Base-by-base conservation (phyloP, 768 basidiomycete genomes). In the Lactarius tabidus region DNA sequence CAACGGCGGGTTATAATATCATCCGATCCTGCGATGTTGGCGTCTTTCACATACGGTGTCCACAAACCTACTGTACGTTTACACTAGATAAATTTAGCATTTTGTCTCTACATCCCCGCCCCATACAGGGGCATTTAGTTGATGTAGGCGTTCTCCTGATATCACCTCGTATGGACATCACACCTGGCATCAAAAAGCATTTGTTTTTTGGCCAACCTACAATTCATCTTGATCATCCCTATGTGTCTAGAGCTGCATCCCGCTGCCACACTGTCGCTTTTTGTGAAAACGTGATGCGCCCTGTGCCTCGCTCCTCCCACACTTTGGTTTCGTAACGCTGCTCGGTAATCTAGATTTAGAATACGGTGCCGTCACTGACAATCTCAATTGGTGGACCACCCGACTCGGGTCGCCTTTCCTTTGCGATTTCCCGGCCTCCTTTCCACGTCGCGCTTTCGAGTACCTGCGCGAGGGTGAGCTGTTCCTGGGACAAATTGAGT, bases 371-470 rank as follows among this genome's bases (percentile, higher is more conserved):
- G 66, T 93, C 91, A 65, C 90, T 92, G 65, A 86, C 82, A 63
- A 93, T 92, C 65, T 91, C 91, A 70, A 94, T 90, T 1, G 91
- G 91, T 0, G 92, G 93, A 1, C 93, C 93, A 8, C 90, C 87
- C 0, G 84, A 87, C 51, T 80, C 78, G 0, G 88, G 89, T 6
- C 95, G 78, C 74, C 84, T 87, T 73, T 80, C 75, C 73, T 87
- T 90, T 3, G 96, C 96, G 43, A 98, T 91, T 76, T 96, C 93
- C 5, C 96, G 80, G 4, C 96, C 96, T 1, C 93, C 94, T 72
- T 95, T 96, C 96, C 96, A 99, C 0, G 95, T 98, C 2, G 95
- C 95, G 58, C 88, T 87, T 77, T 98, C 96, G 38, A 99, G 79
- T 0, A 98, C 86, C 74, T 98, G 96, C 0, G 94, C 89, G 9